Conservation (phyloP, 164 flowering plant species). For the Annona cherimola region DNA sequence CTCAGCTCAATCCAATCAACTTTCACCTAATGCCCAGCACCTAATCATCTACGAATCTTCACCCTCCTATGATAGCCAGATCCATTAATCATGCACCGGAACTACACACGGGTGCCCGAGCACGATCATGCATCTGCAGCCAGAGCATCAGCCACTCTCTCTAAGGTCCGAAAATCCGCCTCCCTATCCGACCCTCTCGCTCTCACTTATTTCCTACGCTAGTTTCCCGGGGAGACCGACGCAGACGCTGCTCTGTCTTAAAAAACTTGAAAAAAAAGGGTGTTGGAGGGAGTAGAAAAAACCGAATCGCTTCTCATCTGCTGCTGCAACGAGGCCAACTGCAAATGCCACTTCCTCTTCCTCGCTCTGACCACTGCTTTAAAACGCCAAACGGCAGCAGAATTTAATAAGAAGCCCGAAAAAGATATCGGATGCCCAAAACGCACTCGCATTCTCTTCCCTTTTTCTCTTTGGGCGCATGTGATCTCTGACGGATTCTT, state of each 20-base stretch:
- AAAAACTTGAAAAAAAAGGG: too few species aligned
- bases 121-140: background rate
- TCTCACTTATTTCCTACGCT: background rate
- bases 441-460: background rate
- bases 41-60: too few species aligned
- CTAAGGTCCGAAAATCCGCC: background rate
- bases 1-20: too few species aligned
- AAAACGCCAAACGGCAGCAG: background rate
- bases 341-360: background rate
- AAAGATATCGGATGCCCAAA: background rate
- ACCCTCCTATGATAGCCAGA: too few species aligned
- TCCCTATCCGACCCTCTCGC: background rate
- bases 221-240: background rate
- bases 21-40: too few species aligned
- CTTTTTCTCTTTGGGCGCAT: conserved; percentile 3
- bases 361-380: background rate
- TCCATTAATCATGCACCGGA: too few species aligned
- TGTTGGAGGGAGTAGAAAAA: background rate
- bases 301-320: background rate
- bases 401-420: background rate
- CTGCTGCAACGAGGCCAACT: background rate
- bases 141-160: background rate
- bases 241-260: background rate
- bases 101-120: background rate
- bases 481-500: conserved; percentile 6